Evolutionary conservation across 306 rosid genomes (phyloP).

Genomic region (Cucumis melo): DNA sequence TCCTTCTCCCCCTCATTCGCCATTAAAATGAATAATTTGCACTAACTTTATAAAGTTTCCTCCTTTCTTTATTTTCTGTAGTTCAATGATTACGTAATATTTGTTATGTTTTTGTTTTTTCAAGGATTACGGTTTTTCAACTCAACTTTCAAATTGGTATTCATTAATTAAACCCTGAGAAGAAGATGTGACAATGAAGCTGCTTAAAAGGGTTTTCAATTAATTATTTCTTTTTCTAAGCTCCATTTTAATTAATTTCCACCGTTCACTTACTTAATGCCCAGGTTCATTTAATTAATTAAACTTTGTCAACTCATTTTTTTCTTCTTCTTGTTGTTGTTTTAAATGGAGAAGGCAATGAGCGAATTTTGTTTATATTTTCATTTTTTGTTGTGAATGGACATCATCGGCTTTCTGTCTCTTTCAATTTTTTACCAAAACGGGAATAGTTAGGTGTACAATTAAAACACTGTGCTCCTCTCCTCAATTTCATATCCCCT

Average conservation of each 20-base stretch:
- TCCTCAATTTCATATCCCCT: not conserved
- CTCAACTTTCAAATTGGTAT: not conserved
- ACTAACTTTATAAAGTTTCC: not conserved
- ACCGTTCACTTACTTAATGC: not conserved
- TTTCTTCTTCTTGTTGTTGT: no score
- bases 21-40: not conserved
- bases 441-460: not conserved
- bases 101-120: not conserved
- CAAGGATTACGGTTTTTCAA: not conserved
- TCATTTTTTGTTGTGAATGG: not conserved
- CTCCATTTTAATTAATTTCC: not conserved
- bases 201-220: not conserved
- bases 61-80: not conserved
- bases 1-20: not conserved
- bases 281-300: not conserved
- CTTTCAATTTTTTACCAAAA: not conserved
- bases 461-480: not conserved
- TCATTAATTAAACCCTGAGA: not conserved
- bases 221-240: not conserved
- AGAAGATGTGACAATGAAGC: not conserved
- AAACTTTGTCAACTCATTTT: no score
- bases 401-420: constrained; percentile 3
- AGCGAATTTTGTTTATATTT: not conserved
- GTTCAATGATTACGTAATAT: not conserved
- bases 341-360: no score